Base-by-base conservation (phyloP, 805 yeast species). In the Grigorovia transvaalensis region DNA sequence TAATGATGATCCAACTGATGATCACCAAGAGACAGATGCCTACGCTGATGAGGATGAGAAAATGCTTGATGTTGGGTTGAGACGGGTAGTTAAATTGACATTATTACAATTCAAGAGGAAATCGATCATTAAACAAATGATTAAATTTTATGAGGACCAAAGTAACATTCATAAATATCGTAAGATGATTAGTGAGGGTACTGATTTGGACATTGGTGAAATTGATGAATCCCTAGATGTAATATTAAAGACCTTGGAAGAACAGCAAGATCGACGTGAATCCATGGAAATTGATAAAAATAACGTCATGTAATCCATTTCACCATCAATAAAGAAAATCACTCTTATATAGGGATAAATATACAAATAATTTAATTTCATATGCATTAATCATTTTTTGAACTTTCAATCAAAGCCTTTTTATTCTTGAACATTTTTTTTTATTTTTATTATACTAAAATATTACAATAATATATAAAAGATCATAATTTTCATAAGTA, bases 221-320 rank as follows among this genome's bases (percentile, higher is more conserved):
- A 85, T 85, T 44, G 88, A 83, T 61, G 78, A 76, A 46, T 77
- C 82, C 55, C 70, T 84, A 50, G 84, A 82, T 60, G 84, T 82
- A 8, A 80, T 84, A 47, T 71, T 71, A 45, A 57, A 66, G 43
- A 60, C 62, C 46, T 52, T 65, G 44, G 55, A 45, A 9, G 48
- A 48, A 17, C 29, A 45, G 35, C 20, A 41, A 44, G 15, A 9
- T 29, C 19, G 27, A 42, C 9, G 27, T n/a, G 45, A 23, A 23
- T 17, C n/a, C 8, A 15, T 27, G 15, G 17, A 13, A 38, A 13
- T 18, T 38, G 15, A 38, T 33, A 13, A 33, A 13, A 33, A 33
- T 33, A 33, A 33, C 15, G 38, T 33, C 15, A 33, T 33, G 8
- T 33, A 33, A 33, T 30, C 9, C 7, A 30, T 9, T 30, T 8